A percentile compares a stretch with the other conserved stretches of the same genome.
phyloP scores from a whole-genome alignment of 257 asterid genomes.

The Solanum phureja region DNA sequence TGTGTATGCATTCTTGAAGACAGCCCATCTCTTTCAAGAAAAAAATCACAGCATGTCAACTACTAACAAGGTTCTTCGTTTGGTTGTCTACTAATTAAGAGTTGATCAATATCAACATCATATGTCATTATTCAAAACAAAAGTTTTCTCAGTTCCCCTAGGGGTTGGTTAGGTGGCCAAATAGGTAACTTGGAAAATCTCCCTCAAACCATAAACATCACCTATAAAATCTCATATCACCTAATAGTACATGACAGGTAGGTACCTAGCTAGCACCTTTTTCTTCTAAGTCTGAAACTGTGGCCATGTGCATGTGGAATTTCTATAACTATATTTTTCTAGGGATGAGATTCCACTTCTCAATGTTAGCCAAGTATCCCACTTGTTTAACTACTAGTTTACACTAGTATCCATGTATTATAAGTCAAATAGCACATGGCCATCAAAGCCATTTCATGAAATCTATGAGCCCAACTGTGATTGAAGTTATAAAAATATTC shows the following conservation, averaged over 20 bases:
- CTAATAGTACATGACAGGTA: background rate
- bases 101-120: background rate
- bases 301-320: constrained; percentile 6
- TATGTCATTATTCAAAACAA: background rate
- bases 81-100: background rate
- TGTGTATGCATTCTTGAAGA: background rate
- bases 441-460: background rate
- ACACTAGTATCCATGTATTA: background rate
- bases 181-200: background rate
- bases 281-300: background rate
- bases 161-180: background rate
- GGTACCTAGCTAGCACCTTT: background rate
- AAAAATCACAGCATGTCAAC: background rate
- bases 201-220: background rate
- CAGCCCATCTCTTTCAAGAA: background rate
- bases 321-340: background rate
- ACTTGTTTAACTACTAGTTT: background rate
- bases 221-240: background rate
- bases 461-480: background rate
- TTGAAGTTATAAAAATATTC: background rate
- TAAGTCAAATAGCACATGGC: constrained; percentile 1
- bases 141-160: background rate
- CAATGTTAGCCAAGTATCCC: background rate
- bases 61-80: background rate
- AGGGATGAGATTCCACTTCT: constrained; percentile 1